Base-by-base conservation (phyloP, 495 filamentous ascomycete species). In the Endocarpon pusillum region DNA sequence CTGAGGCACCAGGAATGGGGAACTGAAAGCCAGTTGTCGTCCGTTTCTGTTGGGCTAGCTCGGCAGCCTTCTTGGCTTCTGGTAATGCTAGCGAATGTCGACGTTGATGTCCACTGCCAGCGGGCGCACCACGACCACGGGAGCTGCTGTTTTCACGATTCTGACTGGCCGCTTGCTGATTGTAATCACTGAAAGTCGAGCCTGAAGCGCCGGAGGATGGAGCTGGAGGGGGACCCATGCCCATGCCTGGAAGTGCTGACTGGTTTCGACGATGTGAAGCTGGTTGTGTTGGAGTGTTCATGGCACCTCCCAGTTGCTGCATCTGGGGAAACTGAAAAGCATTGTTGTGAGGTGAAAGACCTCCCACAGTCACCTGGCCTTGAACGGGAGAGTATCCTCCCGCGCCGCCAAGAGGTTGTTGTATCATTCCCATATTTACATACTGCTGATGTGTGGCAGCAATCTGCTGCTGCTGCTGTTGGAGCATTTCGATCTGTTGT, bases 391-490 rank as follows among this genome's bases (percentile, higher is more conserved):
- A 75, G 65, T 80, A 85, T 33, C 59, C 66, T 21, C 62, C 62
- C 37, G 69, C 73, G 37, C 70, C 67, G 35, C 71, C 67, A 22
- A 94, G 54, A 45, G 73, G 62, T 55, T 94, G 86, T 39, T 78
- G 76, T 42, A 97, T 67, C 63, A 96, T 76, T 43, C 83, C 83
- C 80, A 96, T 87, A 53, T 91, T 89, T 39, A 91, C 79, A 59
- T 94, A 96, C 53, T 96, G 87, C 56, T 92, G 86, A 44, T 94
- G 85, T 34, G 83, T 85, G 35, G 80, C 81, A 51, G 87, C 79
- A 54, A 96, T 91, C 51, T 96, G 91, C 57, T 96, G 91, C 50
- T 97, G 89, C 51, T 96, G 91, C 53, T 92, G 85, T 59, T 97
- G 89, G 44, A 97, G 71, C 57, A 87, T 66, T 59, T 97, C 86